These are phyloP conservation scores for Veloboletus limbatus DNA, from an alignment of 1,284 basidiomycete genomes.

Conservation along the genomic window DNA sequence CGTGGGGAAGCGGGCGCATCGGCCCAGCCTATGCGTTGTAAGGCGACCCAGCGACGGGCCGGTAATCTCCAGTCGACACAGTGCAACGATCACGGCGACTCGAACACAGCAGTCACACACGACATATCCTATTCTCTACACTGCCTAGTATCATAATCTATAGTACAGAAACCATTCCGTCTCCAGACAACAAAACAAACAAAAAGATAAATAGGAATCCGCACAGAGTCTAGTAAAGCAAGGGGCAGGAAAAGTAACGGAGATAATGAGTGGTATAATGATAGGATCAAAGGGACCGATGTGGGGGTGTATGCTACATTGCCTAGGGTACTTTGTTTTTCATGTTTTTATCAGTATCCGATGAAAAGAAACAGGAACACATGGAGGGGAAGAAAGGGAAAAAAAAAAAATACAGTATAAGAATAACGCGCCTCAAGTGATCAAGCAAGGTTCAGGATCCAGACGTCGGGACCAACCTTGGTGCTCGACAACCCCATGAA, in stretches of 20 bases:
- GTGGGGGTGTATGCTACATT: constrained; percentile 26
- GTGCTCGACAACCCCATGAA: constrained; percentile 40
- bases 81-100: too few relatives aligned
- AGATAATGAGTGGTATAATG: constrained; percentile 21
- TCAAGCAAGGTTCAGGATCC: constrained; percentile 28
- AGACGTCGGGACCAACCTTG: constrained; percentile 29
- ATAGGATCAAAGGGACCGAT: constrained; percentile 19
- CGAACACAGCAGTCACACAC: too few relatives aligned
- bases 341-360: constrained; percentile 11
- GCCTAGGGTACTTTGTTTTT: constrained; percentile 14
- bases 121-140: too few relatives aligned
- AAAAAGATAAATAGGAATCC: too few relatives aligned
- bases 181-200: not conserved
- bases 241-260: not conserved
- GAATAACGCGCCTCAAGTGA: constrained; percentile 11
- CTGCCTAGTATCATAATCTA: constrained; percentile 12
- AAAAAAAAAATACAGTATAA: constrained; percentile 24
- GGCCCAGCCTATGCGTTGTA: too few relatives aligned
- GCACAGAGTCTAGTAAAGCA: not conserved
- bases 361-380: not conserved
- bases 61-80: too few relatives aligned
- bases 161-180: constrained; percentile 18
- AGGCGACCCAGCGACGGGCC: too few relatives aligned
- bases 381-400: not conserved
- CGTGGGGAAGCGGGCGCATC: too few relatives aligned